Percentiles rank a stretch among this genome's conserved stretches.
Evolutionary conservation across 139 green algal species (phyloP).

Genomic region (Auxenochlorella pyrenoidosa): DNA sequence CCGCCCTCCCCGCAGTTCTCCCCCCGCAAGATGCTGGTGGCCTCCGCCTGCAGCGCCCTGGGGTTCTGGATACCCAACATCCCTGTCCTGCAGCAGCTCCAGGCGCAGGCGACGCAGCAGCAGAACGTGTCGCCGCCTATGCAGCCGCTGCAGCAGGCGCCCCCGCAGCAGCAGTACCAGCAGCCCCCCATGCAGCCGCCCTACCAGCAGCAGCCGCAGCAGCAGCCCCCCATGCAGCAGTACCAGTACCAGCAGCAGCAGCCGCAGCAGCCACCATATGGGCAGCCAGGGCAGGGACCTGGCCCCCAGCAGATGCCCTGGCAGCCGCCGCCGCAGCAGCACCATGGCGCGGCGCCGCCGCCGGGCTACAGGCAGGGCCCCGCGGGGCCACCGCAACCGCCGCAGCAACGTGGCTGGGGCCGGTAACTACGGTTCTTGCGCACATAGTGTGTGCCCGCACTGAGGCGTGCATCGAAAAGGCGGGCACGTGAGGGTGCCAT

Average conservation of each 20-base stretch:
- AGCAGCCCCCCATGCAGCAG: slow-evolving; percentile 18
- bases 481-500: no score
- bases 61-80: slow-evolving; percentile 83
- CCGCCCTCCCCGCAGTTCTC: slow-evolving; percentile 57
- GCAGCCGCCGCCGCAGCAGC: neutral
- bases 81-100: slow-evolving; percentile 26
- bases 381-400: no score
- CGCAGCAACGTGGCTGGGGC: no score
- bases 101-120: slow-evolving; percentile 1
- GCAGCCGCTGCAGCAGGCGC: slow-evolving; percentile 6
- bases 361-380: neutral
- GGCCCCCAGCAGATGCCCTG: neutral
- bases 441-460: no score
- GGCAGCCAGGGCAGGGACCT: neutral
- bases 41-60: slow-evolving; percentile 76
- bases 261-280: neutral
- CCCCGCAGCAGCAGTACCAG: neutral
- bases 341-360: neutral
- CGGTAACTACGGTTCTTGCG: no score
- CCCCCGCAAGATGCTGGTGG: slow-evolving; percentile 79
- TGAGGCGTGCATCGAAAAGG: no score
- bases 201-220: neutral
- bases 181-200: slow-evolving; percentile 21
- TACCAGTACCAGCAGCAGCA: neutral
- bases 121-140: neutral